Base-by-base conservation (phyloP, 1,139 yeast genomes). In the Scheffersomyces cryptocercus region DNA sequence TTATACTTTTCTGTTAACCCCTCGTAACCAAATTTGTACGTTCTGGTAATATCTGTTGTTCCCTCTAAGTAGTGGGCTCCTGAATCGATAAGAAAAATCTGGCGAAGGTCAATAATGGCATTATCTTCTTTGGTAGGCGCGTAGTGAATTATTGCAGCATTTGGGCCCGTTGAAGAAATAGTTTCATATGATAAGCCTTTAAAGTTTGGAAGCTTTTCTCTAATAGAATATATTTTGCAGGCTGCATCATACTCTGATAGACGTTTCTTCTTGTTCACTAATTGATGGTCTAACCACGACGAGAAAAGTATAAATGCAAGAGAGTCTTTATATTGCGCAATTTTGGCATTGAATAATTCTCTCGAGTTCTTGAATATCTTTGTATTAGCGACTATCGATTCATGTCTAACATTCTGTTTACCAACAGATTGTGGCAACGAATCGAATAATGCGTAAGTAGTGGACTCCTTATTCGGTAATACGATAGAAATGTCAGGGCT, bases 21-120 rank as follows among this genome's bases (percentile, higher is more conserved):
- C 0, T 58, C 58, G 33, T 55, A 36, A 5, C 70, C 71, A 51
- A 79, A 77, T 52, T 73, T 72, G 45, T 67, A 65, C 0, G 84
- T 77, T 45, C 85, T 62, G 3, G 85, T 79, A 9, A 79, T 79
- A 55, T 79, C 84, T 1, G 85, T 80, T 1, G 85, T 80, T 3
- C 84, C 84, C 55, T 80, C 82, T 39, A 79, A 62, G 53, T 68
- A 80, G 41, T 80, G 84, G 4, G 79, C 76, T 3, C 85, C 85
- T 0, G 82, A 70, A 56, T 80, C 85, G 32, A 77, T 51, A 33
- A 80, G 61, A 46, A 70, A 77, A 1, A 79, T 61, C 14, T 69
- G 58, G 4, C 58, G 52, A 3, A 75, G 72, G 49, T 79, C 78
- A 42, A 80, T 72, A 0, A 64, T 50, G 1, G 73, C 59, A 45